Percentiles rank a stretch among this genome's conserved stretches.
Conservation (phyloP, 345 rosid species). For the Populus nigra region DNA sequence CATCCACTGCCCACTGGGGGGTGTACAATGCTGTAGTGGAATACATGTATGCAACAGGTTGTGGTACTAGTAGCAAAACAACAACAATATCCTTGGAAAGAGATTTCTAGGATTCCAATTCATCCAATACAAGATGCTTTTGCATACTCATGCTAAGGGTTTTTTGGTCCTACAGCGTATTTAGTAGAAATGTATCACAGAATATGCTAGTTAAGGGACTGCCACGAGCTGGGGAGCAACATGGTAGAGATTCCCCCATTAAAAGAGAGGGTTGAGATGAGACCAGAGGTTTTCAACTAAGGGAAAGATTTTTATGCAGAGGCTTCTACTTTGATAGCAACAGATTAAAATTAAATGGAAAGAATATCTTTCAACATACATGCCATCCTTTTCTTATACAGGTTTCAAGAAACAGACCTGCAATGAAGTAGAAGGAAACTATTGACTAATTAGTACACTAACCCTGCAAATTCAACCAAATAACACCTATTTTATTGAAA, state of each 20-base stretch:
- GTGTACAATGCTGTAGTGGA: conserved; percentile 10
- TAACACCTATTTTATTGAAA: background rate
- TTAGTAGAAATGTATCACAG: conserved; percentile 1
- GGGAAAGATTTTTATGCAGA: conserved; percentile 11
- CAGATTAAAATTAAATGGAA: background rate
- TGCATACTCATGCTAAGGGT: conserved; percentile 25
- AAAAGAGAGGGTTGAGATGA: conserved; percentile 19
- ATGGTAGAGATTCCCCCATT: conserved; percentile 33
- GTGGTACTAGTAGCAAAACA: conserved; percentile 6
- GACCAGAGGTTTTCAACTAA: conserved; percentile 18
- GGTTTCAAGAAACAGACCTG: conserved; percentile 1
- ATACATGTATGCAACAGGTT: background rate
- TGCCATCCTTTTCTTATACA: conserved; percentile 3
- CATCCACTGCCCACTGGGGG: background rate
- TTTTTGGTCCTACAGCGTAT: conserved; percentile 32
- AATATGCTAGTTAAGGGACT: conserved; percentile 15
- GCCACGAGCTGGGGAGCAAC: conserved; percentile 58
- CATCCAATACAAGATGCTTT: background rate
- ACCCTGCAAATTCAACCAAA: background rate
- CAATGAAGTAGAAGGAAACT: conserved; percentile 13
- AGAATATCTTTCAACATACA: background rate
- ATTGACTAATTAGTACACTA: conserved; percentile 1
- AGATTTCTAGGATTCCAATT: conserved; percentile 14
- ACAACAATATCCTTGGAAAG: conserved; percentile 22
- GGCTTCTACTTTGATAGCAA: background rate